Conservation (phyloP, 1,284 basidiomycete species). For the Omphalotus olearius region DNA sequence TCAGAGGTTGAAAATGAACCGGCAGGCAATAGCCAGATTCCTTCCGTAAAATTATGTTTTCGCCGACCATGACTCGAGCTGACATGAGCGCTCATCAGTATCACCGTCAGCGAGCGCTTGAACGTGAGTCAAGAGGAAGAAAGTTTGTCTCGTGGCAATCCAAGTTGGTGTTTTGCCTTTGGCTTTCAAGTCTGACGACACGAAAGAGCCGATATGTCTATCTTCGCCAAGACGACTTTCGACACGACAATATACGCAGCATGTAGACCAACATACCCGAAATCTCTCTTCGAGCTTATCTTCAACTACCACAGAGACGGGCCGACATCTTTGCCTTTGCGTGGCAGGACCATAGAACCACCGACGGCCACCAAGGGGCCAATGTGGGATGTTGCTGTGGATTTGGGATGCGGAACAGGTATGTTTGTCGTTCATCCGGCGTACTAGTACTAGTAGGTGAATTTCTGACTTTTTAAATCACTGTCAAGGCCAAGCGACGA, state of each 20-base stretch:
- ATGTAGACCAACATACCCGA: constrained; percentile 65
- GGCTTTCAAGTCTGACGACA: no score
- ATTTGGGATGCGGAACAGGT: constrained; percentile 86
- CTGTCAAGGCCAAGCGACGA: constrained; percentile 59
- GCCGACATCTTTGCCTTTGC: constrained; percentile 16
- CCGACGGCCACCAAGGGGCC: constrained; percentile 18
- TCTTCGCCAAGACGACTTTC: constrained; percentile 62
- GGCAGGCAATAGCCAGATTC: no score
- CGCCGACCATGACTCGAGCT: no score
- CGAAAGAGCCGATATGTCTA: constrained; percentile 51
- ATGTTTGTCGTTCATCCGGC: constrained; percentile 18
- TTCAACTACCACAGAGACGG: constrained; percentile 49
- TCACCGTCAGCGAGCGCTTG: no score
- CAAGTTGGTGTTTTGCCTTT: no score
- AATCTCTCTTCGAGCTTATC: constrained; percentile 55
- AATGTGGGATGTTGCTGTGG: constrained; percentile 57
- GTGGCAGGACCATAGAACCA: background rate
- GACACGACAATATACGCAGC: constrained; percentile 62
- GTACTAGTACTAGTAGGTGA: no score
- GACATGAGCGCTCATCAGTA: no score
- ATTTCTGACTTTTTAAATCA: background rate
- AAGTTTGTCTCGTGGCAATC: no score
- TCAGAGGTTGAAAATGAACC: no score
- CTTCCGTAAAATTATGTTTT: no score
- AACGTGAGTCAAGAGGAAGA: no score